phyloP scores from a whole-genome alignment of 345 rosid genomes.

The Brassica napus region DNA sequence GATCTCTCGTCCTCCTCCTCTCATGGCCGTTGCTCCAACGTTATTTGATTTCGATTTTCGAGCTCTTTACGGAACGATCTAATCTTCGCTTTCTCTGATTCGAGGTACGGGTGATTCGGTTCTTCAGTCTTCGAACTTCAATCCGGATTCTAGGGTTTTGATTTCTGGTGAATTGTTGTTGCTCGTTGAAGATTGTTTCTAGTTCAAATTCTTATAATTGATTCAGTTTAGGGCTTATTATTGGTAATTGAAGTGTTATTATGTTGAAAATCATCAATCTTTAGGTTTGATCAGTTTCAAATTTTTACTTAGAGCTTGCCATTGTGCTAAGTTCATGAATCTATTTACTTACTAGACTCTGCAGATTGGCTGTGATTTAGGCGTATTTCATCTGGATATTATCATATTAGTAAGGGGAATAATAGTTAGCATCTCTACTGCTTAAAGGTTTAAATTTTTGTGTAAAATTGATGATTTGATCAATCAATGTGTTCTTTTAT shows the following conservation, averaged over 20 bases:
- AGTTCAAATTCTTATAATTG: conserved; percentile 20
- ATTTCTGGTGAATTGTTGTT: neutral
- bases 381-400: too few relatives aligned
- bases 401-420: too few relatives aligned
- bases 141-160: conserved; percentile 44
- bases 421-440: too few relatives aligned
- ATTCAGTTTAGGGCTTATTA: conserved; percentile 31
- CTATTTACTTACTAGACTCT: too few relatives aligned
- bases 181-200: conserved; percentile 13
- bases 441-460: too few relatives aligned
- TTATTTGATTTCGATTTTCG: conserved; percentile 53
- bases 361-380: too few relatives aligned
- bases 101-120: conserved; percentile 41
- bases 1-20: conserved; percentile 45
- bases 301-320: conserved; percentile 15
- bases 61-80: conserved; percentile 34
- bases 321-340: neutral
- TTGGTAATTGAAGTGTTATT: conserved; percentile 30
- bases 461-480: neutral
- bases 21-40: conserved; percentile 54
- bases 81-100: conserved; percentile 22
- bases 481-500: conserved; percentile 9
- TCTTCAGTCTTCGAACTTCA: conserved; percentile 24
- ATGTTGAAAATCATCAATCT: conserved; percentile 17
- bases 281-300: conserved; percentile 21